Percentiles rank a stretch among this genome's conserved stretches.
phyloP scores from a whole-genome alignment of 2,329 filamentous ascomycete species.

The Nigrospora osmanthi region DNA sequence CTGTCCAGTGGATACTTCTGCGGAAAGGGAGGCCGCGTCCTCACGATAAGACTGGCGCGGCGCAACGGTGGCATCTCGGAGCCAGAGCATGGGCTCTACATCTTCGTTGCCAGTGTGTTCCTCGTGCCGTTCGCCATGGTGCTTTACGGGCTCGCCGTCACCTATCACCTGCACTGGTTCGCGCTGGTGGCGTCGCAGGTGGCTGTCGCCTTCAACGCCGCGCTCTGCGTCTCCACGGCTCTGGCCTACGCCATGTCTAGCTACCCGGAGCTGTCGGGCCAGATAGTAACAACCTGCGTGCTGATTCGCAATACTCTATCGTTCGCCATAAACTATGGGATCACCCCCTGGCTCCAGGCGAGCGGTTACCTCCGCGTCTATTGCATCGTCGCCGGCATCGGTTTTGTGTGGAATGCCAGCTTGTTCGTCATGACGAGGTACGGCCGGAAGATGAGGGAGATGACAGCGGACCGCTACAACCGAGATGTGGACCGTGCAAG shows the following conservation, averaged over 20 bases:
- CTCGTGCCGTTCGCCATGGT: conserved; percentile 9
- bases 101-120: conserved; percentile 9
- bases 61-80: conserved; percentile 14
- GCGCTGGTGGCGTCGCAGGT: conserved; percentile 18
- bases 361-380: conserved; percentile 30
- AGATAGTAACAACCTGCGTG: conserved; percentile 20
- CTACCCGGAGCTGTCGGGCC: conserved; percentile 20
- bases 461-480: conserved; percentile 26
- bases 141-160: conserved; percentile 12
- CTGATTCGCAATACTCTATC: conserved; percentile 37
- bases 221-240: conserved; percentile 15
- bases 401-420: conserved; percentile 28
- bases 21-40: conserved; percentile 21
- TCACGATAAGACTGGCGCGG: conserved; percentile 11
- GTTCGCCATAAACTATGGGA: conserved; percentile 40
- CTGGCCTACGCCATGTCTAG: conserved; percentile 21
- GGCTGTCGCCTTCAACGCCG: conserved; percentile 16
- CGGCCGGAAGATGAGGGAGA: conserved; percentile 33
- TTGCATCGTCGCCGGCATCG: conserved; percentile 25
- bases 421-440: conserved; percentile 37
- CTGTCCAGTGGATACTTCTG: conserved; percentile 17
- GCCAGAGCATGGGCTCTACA: conserved; percentile 12
- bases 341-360: conserved; percentile 26
- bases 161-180: conserved; percentile 22
- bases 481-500: conserved; percentile 19